Evolutionary conservation across 1,284 basidiomycete species (phyloP), one percentile per base, ranked within the genome.

Genomic region (Cystobasidiaceae sp.): DNA sequence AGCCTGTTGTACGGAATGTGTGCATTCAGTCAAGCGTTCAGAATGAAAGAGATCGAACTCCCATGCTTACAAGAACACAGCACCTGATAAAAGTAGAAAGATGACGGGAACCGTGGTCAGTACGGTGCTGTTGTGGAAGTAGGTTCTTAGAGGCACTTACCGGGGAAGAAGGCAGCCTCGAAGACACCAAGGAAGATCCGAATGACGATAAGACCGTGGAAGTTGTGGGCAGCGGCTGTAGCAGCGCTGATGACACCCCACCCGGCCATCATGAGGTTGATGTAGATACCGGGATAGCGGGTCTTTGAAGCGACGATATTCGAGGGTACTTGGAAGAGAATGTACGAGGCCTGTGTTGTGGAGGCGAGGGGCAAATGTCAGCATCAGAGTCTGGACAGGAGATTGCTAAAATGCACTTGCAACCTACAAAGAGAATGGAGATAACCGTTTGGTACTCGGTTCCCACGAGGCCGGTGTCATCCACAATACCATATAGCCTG

Each of bases 161-260:
- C n/a, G 8, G 73, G 73, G 61, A 72, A 73, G 70, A 73, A 74
- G 2, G 72, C 62, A n/a, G 62, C 62, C 62, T 72, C 75, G 67
- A 70, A 71, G 27, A 76, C 57, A 41, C 78, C 77, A 19, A 79
- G 67, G 58, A 76, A 70, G 67, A 78, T 71, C 5, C 78, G 74
- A 21, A 76, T 66, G 11, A 69, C 52, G 48, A 74, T 60, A 15
- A 77, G 68, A 19, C 71, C 71, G 3, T 69, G 59, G 49, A 71
- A 75, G 56, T 72, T 76, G 11, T 73, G 66, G 17, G 73, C 70
- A 28, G 75, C 68, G 48, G 74, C 75, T 13, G 74, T 70, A 44
- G 68, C 66, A 1, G 45, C 71, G 6, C 71, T 72, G 17, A 74
- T 65, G 15, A 68, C 48, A 23, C 74, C 74, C 74, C 74, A 75